Evolutionary conservation across 2,329 filamentous ascomycete species (phyloP), one percentile per base, ranked within the genome.

Genomic region (Myriosclerotinia curreyana): DNA sequence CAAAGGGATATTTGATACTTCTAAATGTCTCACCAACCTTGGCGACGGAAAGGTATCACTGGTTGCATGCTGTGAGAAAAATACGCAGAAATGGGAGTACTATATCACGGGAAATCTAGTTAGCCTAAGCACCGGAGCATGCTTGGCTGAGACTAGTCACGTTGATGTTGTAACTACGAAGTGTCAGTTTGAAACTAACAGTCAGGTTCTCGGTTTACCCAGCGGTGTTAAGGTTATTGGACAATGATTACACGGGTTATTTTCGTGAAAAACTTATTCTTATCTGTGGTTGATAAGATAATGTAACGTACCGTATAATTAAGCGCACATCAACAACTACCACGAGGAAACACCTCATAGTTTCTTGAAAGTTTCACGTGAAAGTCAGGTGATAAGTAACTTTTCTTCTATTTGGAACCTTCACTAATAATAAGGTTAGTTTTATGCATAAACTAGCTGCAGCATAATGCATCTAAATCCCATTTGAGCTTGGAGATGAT

Each of bases 161-260:
- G 67, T 59, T n/a, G 60, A 64, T 9, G 75, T 76, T 4, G 66
- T 64, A 5, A 66, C 74, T 22, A 66, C 65, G 34, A 63, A 66
- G 17, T 80, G 79, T 70, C 74, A 76, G 38, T 74, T 74, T 60
- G 73, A 75, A 65, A 68, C 70, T 34, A 77, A 81, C 66, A 76
- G 71, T 54, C 80, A 82, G 71, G 80, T 82, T 12, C 73, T 81
- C 68, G 79, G 74, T 15, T 70, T 82, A 46, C 80, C 80, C 0
- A 76, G 77, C 67, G 80, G 80, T 73, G 79, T 70, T 73, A 72
- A 64, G 20, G 65, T 71, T 22, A 36, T 69, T 31, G 28, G 60
- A 17, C 31, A 44, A 25, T 62, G 22, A 55, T 42, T 1, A 11
- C 1, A 34, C 20, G 9, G 42, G 42, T 15, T 20, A 3, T 17